Evolutionary conservation across 345 rosid genomes (phyloP).

Genomic region (Citrus glauca): DNA sequence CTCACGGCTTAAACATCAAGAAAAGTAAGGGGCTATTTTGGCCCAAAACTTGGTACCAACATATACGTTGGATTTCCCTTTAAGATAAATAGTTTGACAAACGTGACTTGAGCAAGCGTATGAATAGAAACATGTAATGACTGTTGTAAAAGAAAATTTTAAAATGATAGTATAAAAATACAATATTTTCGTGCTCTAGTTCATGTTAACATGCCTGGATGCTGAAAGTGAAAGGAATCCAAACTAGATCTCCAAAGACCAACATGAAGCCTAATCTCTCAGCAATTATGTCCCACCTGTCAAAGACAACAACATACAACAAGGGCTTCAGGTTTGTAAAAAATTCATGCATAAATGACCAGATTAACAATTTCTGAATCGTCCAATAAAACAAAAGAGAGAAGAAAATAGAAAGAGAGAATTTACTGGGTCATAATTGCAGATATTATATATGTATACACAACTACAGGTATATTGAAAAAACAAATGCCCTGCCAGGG

Average conservation of each 20-base stretch:
- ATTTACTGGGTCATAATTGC: neutral
- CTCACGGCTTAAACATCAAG: neutral
- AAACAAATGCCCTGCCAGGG: neutral
- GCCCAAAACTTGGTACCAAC: neutral
- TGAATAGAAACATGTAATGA: neutral
- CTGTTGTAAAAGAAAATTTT: neutral
- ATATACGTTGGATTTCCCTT: neutral
- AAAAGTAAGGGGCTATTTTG: neutral
- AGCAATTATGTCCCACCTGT: constrained; percentile 94
- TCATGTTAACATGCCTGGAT: constrained; percentile 65
- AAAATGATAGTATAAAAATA: neutral
- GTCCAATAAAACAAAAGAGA: neutral
- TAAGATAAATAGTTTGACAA: neutral
- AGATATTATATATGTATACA: neutral
- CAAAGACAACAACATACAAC: constrained; percentile 1
- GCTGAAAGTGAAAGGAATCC: constrained; percentile 96
- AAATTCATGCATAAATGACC: neutral
- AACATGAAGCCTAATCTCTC: constrained; percentile 96
- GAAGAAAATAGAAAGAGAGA: neutral
- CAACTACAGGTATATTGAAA: neutral
- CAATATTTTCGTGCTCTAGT: neutral
- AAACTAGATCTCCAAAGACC: constrained; percentile 90
- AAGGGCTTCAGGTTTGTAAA: neutral
- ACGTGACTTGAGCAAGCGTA: neutral
- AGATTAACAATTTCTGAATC: constrained; percentile 1